Conservation (phyloP, 73 alveolate species). For the Breviolum minutum region DNA sequence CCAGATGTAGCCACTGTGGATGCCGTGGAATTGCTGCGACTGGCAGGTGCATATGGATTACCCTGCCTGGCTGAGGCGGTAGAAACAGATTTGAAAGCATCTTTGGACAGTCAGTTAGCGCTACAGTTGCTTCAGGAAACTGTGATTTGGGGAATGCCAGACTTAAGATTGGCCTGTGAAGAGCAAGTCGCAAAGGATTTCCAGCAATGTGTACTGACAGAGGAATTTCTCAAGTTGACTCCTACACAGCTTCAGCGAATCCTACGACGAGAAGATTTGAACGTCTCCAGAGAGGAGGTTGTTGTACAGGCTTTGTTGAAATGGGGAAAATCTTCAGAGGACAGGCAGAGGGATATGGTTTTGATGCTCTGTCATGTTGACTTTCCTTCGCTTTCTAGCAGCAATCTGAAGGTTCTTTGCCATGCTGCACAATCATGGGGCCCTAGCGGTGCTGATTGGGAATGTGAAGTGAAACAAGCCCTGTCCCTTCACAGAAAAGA, state of each 20-base stretch:
- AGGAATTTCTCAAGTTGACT: neutral
- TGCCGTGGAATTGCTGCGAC: neutral
- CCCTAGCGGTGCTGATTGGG: neutral
- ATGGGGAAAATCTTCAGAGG: neutral
- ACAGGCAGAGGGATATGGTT: neutral
- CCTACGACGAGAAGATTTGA: neutral
- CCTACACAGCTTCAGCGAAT: neutral
- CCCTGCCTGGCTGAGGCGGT: neutral
- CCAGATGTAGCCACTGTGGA: neutral
- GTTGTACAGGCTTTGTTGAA: neutral
- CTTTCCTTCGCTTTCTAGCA: neutral
- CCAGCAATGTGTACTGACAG: neutral
- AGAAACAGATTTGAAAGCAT: neutral
- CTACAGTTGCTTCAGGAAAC: neutral
- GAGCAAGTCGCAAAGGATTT: neutral
- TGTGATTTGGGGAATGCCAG: neutral
- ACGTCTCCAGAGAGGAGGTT: slow-evolving; percentile 27
- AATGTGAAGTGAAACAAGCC: neutral
- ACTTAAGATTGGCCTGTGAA: neutral
- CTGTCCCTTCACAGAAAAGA: neutral
- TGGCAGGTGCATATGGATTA: neutral
- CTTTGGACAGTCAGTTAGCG: neutral
- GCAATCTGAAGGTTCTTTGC: neutral
- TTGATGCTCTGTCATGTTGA: neutral
- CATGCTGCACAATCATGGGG: neutral